Conservation (phyloP, 306 rosid species). For the Cucumis hystrix region DNA sequence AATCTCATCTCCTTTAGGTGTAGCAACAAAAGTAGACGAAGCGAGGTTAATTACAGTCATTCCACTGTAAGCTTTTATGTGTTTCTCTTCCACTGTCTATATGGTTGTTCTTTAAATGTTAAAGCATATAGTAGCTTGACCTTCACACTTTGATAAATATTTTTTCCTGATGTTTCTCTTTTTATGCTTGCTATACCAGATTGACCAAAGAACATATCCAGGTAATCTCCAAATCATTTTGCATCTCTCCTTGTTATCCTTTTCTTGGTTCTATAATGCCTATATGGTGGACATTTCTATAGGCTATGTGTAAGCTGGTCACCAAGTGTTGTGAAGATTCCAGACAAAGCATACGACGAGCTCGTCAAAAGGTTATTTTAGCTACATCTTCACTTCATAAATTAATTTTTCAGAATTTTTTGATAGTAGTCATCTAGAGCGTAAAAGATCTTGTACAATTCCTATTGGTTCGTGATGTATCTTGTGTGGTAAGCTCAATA, state of each 20-base stretch:
- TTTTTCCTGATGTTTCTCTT: slow-evolving; percentile 1
- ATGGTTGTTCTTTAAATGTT: neutral
- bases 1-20: slow-evolving; percentile 72
- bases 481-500: too few relatives aligned
- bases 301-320: slow-evolving; percentile 73
- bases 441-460: too few relatives aligned
- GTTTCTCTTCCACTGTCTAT: neutral
- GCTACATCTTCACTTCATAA: too few relatives aligned
- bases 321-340: slow-evolving; percentile 73
- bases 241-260: neutral
- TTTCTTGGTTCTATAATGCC: neutral
- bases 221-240: slow-evolving; percentile 27
- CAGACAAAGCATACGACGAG: too few relatives aligned
- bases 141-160: slow-evolving; percentile 13
- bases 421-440: too few relatives aligned
- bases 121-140: neutral
- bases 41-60: slow-evolving; percentile 81
- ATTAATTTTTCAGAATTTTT: too few relatives aligned
- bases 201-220: slow-evolving; percentile 90
- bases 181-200: slow-evolving; percentile 29
- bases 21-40: slow-evolving; percentile 68
- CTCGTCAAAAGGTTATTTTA: too few relatives aligned
- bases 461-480: too few relatives aligned
- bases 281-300: slow-evolving; percentile 10
- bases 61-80: slow-evolving; percentile 61